Evolutionary conservation across 352 stramenopile genomes (phyloP).

Genomic region (Phytophthora sojae): DNA sequence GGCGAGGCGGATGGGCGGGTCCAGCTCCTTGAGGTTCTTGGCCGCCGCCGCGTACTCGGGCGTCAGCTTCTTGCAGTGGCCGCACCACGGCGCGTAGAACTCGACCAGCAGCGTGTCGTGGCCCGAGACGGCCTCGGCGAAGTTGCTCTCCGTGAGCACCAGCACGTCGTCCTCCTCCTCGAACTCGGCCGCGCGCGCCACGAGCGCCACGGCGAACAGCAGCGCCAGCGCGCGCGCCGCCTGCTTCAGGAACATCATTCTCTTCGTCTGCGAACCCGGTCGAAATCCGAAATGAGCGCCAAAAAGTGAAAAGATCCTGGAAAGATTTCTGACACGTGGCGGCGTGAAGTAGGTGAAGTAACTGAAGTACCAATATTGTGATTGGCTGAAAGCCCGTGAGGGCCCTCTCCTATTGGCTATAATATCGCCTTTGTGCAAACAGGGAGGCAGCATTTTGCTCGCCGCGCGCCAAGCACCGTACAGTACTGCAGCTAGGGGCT

Average conservation of each 20-base stretch:
- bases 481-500: no score
- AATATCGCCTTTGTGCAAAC: no score
- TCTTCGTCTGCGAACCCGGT: no score
- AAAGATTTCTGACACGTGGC: conserved; percentile 10
- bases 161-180: conserved; percentile 93
- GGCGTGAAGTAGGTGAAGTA: no score
- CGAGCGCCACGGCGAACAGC: conserved; percentile 56
- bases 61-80: conserved; percentile 94
- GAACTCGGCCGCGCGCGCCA: conserved; percentile 57
- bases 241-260: conserved; percentile 74
- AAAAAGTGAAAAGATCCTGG: no score
- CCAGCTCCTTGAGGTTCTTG: conserved; percentile 78
- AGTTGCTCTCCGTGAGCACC: conserved; percentile 92
- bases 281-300: conserved; percentile 61
- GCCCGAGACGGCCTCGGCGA: conserved; percentile 85
- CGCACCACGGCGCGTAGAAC: conserved; percentile 96
- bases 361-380: no score
- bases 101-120: conserved; percentile 92
- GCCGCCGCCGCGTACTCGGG: conserved; percentile 92
- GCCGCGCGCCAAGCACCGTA: background rate
- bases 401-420: no score
- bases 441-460: background rate
- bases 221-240: conserved; percentile 52
- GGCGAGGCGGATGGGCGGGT: conserved; percentile 80
- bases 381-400: no score